Base-by-base conservation (phyloP, 805 yeast species). In the Metschnikowia drakensbergensis region DNA sequence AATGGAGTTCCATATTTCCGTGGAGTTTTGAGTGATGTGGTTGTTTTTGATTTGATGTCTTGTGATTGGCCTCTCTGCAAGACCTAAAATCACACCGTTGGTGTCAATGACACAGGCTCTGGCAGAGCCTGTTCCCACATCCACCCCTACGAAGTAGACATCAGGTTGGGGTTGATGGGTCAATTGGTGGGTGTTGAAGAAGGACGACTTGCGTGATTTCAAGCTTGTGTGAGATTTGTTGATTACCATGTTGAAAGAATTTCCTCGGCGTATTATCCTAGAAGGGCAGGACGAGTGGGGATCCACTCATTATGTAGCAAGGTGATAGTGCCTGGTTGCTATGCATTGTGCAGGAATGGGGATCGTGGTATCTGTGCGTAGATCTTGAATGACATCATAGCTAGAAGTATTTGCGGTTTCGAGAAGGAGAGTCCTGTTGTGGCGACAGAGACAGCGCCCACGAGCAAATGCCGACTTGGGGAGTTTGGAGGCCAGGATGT, bases 121-220 rank as follows among this genome's bases (percentile, higher is more conserved):
- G 5, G 97, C 97, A 2, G 96, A 87, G 11, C 98, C 99, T 0
- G 98, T 91, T n/a, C 99, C 99, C 26, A 94, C 95, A 62, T 88
- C 96, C 6, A 88, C 90, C 46, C 96, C 96, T 47, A 88, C 79
- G 60, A 82, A 88, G 65, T 73, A 76, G 7, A 63, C 76, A 56
- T 66, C 80, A 26, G 72, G 77, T 54, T 63, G 76, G 47, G 70
- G 79, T 46, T 63, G 74, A 63, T 57, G 47, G 32, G 50, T 62
- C 54, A 60, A 72, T 48, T 57, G 67, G 48, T 64, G 63, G 31
- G 66, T 52, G 52, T 69, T 69, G 63, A 72, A 69, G 46, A 72
- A 58, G 46, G 65, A 55, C 37, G 78, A 68, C 41, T 63, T 66
- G 57, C 74, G 68, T 5, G 72, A 64, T 34, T 68, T 63, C 56